A percentile compares a stretch with the other conserved stretches of the same genome.
These are phyloP conservation scores for Aureobasidium melanogenum DNA, from an alignment of 2,329 filamentous ascomycete genomes.

Conservation along the genomic window DNA sequence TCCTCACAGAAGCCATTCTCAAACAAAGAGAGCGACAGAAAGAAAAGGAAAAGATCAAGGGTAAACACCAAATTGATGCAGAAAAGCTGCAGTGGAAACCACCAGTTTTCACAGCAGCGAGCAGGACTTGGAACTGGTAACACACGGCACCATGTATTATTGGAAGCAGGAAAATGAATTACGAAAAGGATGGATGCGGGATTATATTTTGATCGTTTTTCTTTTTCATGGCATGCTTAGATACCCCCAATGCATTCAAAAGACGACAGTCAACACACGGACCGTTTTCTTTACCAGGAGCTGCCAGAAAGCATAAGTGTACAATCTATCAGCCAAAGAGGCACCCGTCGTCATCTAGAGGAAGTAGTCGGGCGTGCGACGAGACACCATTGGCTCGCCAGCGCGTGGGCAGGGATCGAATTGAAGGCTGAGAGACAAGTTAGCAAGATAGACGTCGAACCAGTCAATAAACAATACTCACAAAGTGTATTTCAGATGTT, in stretches of 20 bases:
- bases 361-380: constrained; percentile 97
- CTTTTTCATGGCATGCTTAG: constrained; percentile 10
- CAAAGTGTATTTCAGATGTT: constrained; percentile 92
- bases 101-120: constrained; percentile 83
- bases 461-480: constrained; percentile 44
- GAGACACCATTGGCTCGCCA: constrained; percentile 95
- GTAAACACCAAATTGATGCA: constrained; percentile 67
- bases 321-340: constrained; percentile 10
- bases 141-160: background rate
- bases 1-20: constrained; percentile 76
- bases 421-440: constrained; percentile 66
- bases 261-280: background rate
- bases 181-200: constrained; percentile 1
- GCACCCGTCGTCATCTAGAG: constrained; percentile 49
- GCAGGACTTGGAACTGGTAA: constrained; percentile 91
- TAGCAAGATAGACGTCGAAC: background rate
- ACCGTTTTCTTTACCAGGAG: constrained; percentile 8
- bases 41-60: constrained; percentile 66
- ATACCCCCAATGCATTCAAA: constrained; percentile 10
- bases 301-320: constrained; percentile 12
- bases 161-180: constrained; percentile 1
- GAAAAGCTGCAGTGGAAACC: constrained; percentile 87
- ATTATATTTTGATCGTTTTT: constrained; percentile 10
- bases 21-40: constrained; percentile 59
- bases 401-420: constrained; percentile 97